Evolutionary conservation across 1,284 basidiomycete genomes (phyloP).

Genomic region (Ganoderma resinaceum): DNA sequence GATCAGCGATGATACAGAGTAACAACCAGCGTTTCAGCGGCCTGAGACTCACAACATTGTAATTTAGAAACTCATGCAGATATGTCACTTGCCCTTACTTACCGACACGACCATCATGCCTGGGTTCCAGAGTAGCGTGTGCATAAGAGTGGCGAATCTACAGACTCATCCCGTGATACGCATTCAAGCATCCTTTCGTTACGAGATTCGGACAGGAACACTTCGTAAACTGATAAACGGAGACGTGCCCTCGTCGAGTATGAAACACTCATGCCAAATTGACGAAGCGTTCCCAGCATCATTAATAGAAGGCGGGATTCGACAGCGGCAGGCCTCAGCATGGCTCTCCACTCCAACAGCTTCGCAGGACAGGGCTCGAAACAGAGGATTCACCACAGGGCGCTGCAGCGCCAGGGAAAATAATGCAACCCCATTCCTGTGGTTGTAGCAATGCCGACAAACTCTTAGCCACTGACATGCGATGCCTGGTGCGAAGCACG

Average conservation of each 20-base stretch:
- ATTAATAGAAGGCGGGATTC: neutral
- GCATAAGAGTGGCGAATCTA: too few relatives aligned
- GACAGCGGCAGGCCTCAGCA: neutral
- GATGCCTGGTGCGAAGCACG: neutral
- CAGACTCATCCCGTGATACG: too few relatives aligned
- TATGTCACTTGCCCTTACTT: too few relatives aligned
- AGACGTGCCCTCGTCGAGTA: neutral
- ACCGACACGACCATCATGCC: too few relatives aligned
- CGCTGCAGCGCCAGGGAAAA: neutral
- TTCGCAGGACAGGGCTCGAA: neutral
- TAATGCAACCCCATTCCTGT: neutral
- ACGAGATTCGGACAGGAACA: too few relatives aligned
- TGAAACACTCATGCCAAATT: neutral
- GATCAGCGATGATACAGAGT: neutral
- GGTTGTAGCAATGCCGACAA: neutral
- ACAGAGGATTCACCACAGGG: neutral
- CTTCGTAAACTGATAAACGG: too few relatives aligned
- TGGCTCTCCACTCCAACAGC: neutral
- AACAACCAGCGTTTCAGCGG: neutral
- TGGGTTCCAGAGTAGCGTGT: too few relatives aligned
- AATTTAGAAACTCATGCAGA: too few relatives aligned
- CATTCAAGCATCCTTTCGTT: too few relatives aligned
- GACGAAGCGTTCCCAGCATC: neutral
- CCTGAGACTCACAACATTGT: too few relatives aligned
- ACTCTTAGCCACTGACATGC: neutral